Percentiles rank a stretch among this genome's conserved stretches.
Evolutionary conservation across 2,329 filamentous ascomycete species (phyloP).

Genomic region (Simplicillium sp.): DNA sequence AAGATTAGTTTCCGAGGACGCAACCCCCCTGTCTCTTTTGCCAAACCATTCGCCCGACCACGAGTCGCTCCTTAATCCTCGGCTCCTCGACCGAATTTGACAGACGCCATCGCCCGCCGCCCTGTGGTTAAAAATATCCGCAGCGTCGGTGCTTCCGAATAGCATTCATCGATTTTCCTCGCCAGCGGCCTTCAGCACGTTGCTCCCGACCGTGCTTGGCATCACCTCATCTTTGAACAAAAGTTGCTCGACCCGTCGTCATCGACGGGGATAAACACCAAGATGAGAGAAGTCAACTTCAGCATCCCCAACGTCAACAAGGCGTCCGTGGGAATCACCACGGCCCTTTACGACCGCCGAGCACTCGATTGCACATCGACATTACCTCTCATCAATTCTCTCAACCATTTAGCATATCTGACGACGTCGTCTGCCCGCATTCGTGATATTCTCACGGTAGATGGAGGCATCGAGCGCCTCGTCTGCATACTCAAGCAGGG

Average conservation of each 20-base stretch:
- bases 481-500: slow-evolving; percentile 98
- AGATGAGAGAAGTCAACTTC: slow-evolving; percentile 99
- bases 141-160: neutral
- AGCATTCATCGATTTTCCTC: slow-evolving; percentile 1
- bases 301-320: slow-evolving; percentile 99
- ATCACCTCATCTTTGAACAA: slow-evolving; percentile 10
- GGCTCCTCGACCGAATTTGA: neutral
- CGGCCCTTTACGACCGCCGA: slow-evolving; percentile 92
- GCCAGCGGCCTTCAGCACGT: neutral
- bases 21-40: neutral
- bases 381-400: slow-evolving; percentile 92
- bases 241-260: slow-evolving; percentile 6
- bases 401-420: slow-evolving; percentile 97
- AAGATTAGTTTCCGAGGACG: neutral
- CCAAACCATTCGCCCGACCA: neutral
- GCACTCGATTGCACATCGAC: slow-evolving; percentile 98
- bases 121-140: neutral
- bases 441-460: slow-evolving; percentile 93
- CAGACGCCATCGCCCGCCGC: neutral
- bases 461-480: slow-evolving; percentile 93
- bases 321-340: slow-evolving; percentile 97
- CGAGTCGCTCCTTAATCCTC: neutral
- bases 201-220: neutral
- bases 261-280: slow-evolving; percentile 25
- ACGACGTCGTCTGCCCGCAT: slow-evolving; percentile 97